Evolutionary conservation across 2,329 filamentous ascomycete species (phyloP), one percentile per base, ranked within the genome.

Genomic region (Acrocalymma vagum): DNA sequence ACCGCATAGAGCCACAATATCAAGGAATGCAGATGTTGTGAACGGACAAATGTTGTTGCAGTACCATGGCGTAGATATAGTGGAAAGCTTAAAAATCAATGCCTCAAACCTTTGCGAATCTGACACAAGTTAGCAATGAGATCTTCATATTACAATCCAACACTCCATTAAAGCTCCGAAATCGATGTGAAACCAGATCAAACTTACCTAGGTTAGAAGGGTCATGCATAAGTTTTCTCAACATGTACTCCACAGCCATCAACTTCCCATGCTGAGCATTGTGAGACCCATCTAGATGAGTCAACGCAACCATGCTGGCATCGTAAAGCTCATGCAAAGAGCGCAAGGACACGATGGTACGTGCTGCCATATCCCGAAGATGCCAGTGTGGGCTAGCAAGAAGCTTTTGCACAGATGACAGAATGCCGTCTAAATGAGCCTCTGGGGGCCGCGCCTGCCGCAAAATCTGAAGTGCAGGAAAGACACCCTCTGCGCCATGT

Each of bases 391-490:
- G 79, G 48, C 85, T 90, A 9, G 76, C 79, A 3, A 90, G 75
- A 38, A 92, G 84, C 27, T 74, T 76, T 6, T 78, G 67, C 6
- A 93, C 82, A 30, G 81, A 76, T 3, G 67, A 57, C 53, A 81
- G 78, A 5, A 91, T 79, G 30, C 80, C 75, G 1, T 75, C 70
- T 2, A 79, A 74, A 42, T 81, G 70, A 3, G 76, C 63, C 16
- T 80, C 76, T 0, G 88, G 87, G 1, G 88, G 83, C 0, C 83
- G 82, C 9, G 86, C 85, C 36, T 88, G 81, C 32, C 88, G 83
- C 33, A 94, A 78, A 23, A 95, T 87, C 54, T 93, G 88, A n/a
- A 95, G 73, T 1, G 87, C 88, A 0, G 90, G 89, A 58, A 94
- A 93, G 3, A 93, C 87, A 0, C 85, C 86, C 67, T 92, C 87